Conservation (phyloP, 495 filamentous ascomycete species). For the Xanthoparmelia taractica region DNA sequence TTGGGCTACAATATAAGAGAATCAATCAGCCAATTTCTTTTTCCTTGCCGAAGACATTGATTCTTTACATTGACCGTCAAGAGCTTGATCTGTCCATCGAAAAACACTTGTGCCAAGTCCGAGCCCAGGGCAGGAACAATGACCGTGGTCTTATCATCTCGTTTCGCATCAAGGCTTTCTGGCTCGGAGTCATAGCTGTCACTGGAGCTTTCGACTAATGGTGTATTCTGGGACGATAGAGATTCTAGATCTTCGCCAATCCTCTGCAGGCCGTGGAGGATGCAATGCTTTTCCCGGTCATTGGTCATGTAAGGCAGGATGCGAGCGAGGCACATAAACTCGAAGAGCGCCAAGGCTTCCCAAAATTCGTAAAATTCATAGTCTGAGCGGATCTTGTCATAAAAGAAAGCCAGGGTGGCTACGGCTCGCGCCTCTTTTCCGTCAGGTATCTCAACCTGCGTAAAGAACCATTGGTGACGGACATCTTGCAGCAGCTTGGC, state of each 20-base stretch:
- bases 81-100: not conserved
- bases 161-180: not conserved
- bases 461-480: conserved; percentile 6
- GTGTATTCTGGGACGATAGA: not conserved
- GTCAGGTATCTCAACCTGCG: conserved; percentile 1
- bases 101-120: not conserved
- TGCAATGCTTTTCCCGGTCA: not conserved
- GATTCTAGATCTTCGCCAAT: not conserved
- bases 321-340: conserved; percentile 2
- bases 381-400: not conserved
- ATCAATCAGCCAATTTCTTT: not conserved
- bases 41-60: not conserved
- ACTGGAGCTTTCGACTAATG: not conserved
- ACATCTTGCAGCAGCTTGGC: conserved; percentile 7
- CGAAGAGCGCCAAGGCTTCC: conserved; percentile 2
- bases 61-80: not conserved
- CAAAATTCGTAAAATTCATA: conserved; percentile 9
- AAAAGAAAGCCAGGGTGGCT: not conserved
- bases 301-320: not conserved
- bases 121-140: conserved; percentile 1
- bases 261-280: not conserved
- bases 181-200: conserved; percentile 1
- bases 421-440: conserved; percentile 6
- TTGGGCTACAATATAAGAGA: not conserved
- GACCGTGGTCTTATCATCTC: not conserved